Base-by-base conservation (phyloP, 768 basidiomycete genomes). In the Mycena alexandri region DNA sequence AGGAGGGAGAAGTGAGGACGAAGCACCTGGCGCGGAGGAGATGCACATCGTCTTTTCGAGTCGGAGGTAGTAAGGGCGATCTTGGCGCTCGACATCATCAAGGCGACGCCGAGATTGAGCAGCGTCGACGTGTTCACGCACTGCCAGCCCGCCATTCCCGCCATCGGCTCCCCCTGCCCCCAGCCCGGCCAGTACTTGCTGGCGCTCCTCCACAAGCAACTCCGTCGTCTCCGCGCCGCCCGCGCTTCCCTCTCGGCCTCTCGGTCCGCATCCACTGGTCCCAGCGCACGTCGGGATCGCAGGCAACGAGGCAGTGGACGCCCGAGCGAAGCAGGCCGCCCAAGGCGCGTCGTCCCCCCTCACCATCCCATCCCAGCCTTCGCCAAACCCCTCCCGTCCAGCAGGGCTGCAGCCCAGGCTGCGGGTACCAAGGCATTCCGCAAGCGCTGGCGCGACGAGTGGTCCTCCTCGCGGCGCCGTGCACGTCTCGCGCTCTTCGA, bases 141-240 rank as follows among this genome's bases (percentile, higher is more conserved):
- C 36, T 56, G 55, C 36, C 55, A 56, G 41, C 55, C 55, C 7
- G 55, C 55, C 12, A 36, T 56, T 14, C 6, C n/a, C 12, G 55
- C 55, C 19, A 8, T 56, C 34, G 41, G 34, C 36, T 14, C 34
- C n/a, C 55, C 55, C 34, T 8, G 22, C 16, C 34, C 55, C n/a
- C n/a, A n/a, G n/a, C n/a, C n/a, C n/a, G n/a, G n/a, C n/a, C n/a
- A n/a, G n/a, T n/a, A n/a, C n/a, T n/a, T n/a, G n/a, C n/a, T n/a
- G n/a, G n/a, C n/a, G n/a, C n/a, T n/a, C n/a, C n/a, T n/a, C n/a
- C n/a, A 13, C 55, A 56, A 22, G 34, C n/a, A 29, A 21, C 34
- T 29, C 34, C 55, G 41, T 12, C 24, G 41, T 36, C 55, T 56
- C 12, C 55, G 36, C 21, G 11, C 41, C 14, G 36, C 55, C 19